A percentile compares a stretch with the other conserved stretches of the same genome.
These are phyloP conservation scores for Lentinus brumalis DNA, from an alignment of 768 basidiomycete species.

Conservation along the genomic window DNA sequence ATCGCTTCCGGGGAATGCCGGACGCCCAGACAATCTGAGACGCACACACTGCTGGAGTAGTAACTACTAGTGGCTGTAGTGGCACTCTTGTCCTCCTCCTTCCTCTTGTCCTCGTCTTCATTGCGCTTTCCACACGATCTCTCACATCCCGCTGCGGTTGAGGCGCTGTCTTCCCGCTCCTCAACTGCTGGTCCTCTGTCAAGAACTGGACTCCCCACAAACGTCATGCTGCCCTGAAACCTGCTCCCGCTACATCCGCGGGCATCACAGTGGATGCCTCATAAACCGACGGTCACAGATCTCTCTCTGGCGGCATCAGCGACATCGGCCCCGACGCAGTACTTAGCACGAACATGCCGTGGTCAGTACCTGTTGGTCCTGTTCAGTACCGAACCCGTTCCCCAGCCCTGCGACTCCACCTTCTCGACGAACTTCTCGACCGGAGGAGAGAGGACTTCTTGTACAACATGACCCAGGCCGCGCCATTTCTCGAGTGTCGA, in stretches of 20 bases:
- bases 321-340: slow-evolving; percentile 31
- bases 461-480: slow-evolving; percentile 65
- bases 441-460: slow-evolving; percentile 64
- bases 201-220: slow-evolving; percentile 45
- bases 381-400: slow-evolving; percentile 79
- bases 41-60: too few species aligned
- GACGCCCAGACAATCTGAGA: too few species aligned
- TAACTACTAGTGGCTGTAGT: too few species aligned
- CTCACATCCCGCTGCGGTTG: slow-evolving; percentile 50
- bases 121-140: slow-evolving; percentile 56
- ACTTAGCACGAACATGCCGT: slow-evolving; percentile 46
- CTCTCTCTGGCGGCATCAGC: slow-evolving; percentile 16
- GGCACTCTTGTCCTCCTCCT: slow-evolving; percentile 34
- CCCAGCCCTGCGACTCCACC: slow-evolving; percentile 69
- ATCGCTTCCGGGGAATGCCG: too few species aligned
- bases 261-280: slow-evolving; percentile 2
- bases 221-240: slow-evolving; percentile 36
- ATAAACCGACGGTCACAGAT: slow-evolving; percentile 1
- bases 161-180: slow-evolving; percentile 35
- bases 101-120: slow-evolving; percentile 55
- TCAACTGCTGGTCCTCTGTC: slow-evolving; percentile 20
- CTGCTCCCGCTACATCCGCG: slow-evolving; percentile 11
- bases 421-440: slow-evolving; percentile 70
- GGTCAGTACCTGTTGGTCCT: slow-evolving; percentile 44
- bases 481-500: slow-evolving; percentile 70